Conservation (phyloP, 257 asterid genomes). For the Penstemon eatonii region DNA sequence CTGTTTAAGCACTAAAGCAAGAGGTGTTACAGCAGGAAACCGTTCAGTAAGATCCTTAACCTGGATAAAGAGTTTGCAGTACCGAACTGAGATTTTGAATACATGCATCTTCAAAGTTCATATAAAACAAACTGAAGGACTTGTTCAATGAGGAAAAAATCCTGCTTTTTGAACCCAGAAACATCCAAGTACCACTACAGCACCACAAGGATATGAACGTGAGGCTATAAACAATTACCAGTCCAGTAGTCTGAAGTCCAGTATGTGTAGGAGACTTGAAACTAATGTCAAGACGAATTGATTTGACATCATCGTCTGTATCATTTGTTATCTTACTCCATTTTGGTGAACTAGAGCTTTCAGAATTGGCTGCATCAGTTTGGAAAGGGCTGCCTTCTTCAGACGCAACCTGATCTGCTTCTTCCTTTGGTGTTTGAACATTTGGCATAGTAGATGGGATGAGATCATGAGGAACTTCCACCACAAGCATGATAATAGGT, state of each 20-base stretch:
- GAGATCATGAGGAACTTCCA: constrained; percentile 90
- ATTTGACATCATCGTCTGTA: constrained; percentile 56
- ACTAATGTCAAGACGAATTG: constrained; percentile 94
- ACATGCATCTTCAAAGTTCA: constrained; percentile 21
- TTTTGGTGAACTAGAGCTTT: constrained; percentile 41
- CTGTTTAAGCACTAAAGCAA: constrained; percentile 88
- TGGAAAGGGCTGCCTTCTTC: constrained; percentile 50
- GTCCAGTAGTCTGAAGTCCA: constrained; percentile 95
- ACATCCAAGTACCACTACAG: constrained; percentile 17
- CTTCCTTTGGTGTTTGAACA: constrained; percentile 54
- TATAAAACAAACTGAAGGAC: constrained; percentile 20
- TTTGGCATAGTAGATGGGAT: constrained; percentile 51
- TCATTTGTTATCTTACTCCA: constrained; percentile 45
- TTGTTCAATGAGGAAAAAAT: constrained; percentile 9
- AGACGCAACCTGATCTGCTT: constrained; percentile 43
- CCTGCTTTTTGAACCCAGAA: constrained; percentile 17
- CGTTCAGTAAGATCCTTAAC: constrained; percentile 92
- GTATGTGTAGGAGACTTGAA: constrained; percentile 95
- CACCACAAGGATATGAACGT: not conserved
- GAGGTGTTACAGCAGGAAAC: constrained; percentile 93
- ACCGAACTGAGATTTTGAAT: constrained; percentile 19
- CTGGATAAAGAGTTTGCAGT: constrained; percentile 39
- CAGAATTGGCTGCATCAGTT: constrained; percentile 48
- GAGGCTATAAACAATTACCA: constrained; percentile 52
- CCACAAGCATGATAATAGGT: constrained; percentile 98